Base-by-base conservation (phyloP, 2,329 filamentous ascomycete genomes). In the Talaromyces verruculosus region DNA sequence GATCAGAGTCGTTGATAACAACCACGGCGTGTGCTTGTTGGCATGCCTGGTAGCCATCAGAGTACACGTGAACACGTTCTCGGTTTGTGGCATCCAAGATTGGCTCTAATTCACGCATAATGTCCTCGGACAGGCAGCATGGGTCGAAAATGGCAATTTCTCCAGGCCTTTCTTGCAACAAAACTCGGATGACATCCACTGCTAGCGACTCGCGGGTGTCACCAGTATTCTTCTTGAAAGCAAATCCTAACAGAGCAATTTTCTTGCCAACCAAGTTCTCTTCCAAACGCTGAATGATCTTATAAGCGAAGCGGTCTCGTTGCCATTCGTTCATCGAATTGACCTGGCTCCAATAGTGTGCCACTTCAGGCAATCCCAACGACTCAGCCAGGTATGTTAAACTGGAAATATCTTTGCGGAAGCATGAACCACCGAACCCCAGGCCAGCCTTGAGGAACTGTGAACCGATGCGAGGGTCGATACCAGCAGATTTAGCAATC, bases 371-470 rank as follows among this genome's bases (percentile, higher is more conserved):
- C 11, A 93, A 81, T 61, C 88, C 85, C 64, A 92, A 82, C 2
- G 85, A 87, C 71, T 91, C 88, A 17, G 91, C 88, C 35, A 93
- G 83, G 77, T 93, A 92, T 19, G 89, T 85, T 43, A 94, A 80
- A 76, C 86, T 90, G 59, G 91, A 82, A 49, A 93, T 86, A 73
- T 94, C 91, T 78, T 94, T 94, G 76, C 89, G 88, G 82, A 94
- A 93, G 78, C 91, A 94, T 67, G 87, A 90, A 22, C 91, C 91
- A 64, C 91, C 91, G 72, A 93, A 94, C 17, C 91, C 91, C 39
- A 92, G 85, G 45, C 88, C 88, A 7, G 91, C 88, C 77, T 90
- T 89, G 47, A 94, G 82, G 78, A 92, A 91, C 74, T 88, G 87
- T 68, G 85, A 82, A 6, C 91, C 91, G 66, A 94, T 91, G 60